Evolutionary conservation across 768 basidiomycete genomes (phyloP).

Genomic region (Filobasidium floriforme): DNA sequence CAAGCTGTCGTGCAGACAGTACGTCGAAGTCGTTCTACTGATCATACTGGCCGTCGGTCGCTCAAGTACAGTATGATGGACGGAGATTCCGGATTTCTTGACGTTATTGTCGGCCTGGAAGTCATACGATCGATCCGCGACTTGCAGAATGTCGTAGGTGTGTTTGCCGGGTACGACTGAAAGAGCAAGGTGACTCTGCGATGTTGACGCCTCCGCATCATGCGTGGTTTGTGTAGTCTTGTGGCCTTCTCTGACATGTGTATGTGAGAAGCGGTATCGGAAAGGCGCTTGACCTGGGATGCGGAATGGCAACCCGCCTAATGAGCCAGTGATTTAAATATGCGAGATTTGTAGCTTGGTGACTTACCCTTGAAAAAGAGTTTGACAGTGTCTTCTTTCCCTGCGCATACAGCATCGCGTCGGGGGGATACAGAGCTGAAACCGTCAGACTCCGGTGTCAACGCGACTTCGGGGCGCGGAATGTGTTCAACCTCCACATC

Average conservation of each 20-base stretch:
- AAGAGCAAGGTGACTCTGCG: neutral
- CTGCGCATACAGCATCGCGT: too few species aligned
- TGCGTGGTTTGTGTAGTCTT: neutral
- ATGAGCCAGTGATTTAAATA: too few species aligned
- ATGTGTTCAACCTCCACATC: too few species aligned
- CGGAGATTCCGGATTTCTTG: constrained; percentile 64
- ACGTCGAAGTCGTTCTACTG: constrained; percentile 58
- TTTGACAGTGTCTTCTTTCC: too few species aligned
- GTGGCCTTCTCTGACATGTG: neutral
- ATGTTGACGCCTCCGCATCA: neutral
- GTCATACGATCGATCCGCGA: constrained; percentile 78
- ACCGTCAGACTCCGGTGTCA: too few species aligned
- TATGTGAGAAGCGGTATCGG: too few species aligned
- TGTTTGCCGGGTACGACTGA: constrained; percentile 56
- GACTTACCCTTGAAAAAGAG: too few species aligned
- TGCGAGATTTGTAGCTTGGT: too few species aligned
- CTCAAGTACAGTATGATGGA: constrained; percentile 76
- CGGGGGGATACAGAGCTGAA: too few species aligned
- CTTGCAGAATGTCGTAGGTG: constrained; percentile 81
- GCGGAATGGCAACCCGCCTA: too few species aligned
- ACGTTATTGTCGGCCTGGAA: constrained; percentile 51
- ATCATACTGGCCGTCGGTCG: constrained; percentile 76
- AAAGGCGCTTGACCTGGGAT: too few species aligned
- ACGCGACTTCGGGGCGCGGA: too few species aligned
- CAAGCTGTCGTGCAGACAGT: constrained; percentile 67